phyloP scores from a whole-genome alignment of 228 moss, liverwort and hornwort genomes.

The Sphagnum fallax region DNA sequence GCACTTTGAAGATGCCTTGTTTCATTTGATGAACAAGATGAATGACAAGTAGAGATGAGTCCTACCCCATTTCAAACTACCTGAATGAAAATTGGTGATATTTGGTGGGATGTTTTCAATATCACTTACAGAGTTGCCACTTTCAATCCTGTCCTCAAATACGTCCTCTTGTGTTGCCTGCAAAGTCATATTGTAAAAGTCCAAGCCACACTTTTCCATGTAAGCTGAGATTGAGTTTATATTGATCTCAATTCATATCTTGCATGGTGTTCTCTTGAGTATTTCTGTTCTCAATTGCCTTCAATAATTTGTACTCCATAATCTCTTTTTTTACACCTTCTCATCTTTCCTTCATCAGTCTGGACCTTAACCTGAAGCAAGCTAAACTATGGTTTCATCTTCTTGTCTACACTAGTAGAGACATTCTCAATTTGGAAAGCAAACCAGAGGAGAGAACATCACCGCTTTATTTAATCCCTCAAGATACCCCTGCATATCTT shows the following conservation, averaged over 20 bases:
- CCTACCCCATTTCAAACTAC: background rate
- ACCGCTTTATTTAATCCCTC: constrained; percentile 11
- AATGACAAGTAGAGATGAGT: background rate
- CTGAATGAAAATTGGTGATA: too few relatives aligned
- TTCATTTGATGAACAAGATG: background rate
- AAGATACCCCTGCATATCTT: constrained; percentile 13
- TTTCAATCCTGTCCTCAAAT: background rate
- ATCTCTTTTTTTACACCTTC: background rate
- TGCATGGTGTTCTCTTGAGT: too few relatives aligned
- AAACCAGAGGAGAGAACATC: background rate
- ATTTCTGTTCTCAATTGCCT: too few relatives aligned
- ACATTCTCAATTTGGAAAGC: background rate
- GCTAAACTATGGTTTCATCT: background rate
- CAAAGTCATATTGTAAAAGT: constrained; percentile 1
- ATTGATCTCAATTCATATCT: too few relatives aligned
- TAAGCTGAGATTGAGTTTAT: too few relatives aligned
- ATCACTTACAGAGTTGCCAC: constrained; percentile 11
- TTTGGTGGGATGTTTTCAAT: background rate
- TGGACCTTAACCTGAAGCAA: background rate
- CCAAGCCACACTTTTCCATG: background rate
- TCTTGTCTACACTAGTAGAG: background rate
- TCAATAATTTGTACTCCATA: background rate
- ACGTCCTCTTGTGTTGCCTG: constrained; percentile 20
- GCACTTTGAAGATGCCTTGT: background rate
- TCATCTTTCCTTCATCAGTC: background rate